phyloP scores from a whole-genome alignment of 1,284 basidiomycete species.

The Anthracocystis panici-leucophaei region DNA sequence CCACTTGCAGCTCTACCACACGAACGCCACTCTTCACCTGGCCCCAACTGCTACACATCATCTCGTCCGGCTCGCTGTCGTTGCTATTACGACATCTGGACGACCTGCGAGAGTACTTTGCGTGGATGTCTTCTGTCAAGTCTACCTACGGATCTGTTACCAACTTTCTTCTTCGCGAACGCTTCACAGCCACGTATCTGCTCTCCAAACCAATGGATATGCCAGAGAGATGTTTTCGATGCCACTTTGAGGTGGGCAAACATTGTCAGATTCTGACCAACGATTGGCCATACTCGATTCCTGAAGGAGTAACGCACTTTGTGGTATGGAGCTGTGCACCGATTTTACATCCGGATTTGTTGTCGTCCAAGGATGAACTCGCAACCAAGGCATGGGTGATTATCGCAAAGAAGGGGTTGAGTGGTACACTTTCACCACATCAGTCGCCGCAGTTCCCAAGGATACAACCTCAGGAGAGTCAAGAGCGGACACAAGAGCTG shows the following conservation, averaged over 20 bases:
- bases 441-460: not conserved
- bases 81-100: conserved; percentile 22
- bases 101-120: conserved; percentile 37
- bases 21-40: conserved; percentile 32
- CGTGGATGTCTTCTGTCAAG: conserved; percentile 38
- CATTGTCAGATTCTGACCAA: conserved; percentile 38
- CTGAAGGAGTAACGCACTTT: conserved; percentile 11
- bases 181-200: conserved; percentile 22
- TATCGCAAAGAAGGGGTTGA: conserved; percentile 24
- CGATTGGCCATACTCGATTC: conserved; percentile 40
- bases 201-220: not conserved
- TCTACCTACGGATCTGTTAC: conserved; percentile 23
- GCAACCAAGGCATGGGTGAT: conserved; percentile 10
- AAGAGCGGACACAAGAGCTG: not conserved
- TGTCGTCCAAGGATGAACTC: not conserved
- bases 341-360: conserved; percentile 19
- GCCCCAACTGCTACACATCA: conserved; percentile 12
- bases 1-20: not conserved
- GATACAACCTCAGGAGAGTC: not conserved
- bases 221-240: conserved; percentile 13
- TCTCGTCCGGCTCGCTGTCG: conserved; percentile 20
- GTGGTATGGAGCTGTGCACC: conserved; percentile 32
- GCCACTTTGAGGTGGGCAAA: not conserved
- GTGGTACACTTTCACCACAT: conserved; percentile 16
- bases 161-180: conserved; percentile 19